Base-by-base conservation (phyloP, 495 filamentous ascomycete species). In the Gamarada debralockiae region DNA sequence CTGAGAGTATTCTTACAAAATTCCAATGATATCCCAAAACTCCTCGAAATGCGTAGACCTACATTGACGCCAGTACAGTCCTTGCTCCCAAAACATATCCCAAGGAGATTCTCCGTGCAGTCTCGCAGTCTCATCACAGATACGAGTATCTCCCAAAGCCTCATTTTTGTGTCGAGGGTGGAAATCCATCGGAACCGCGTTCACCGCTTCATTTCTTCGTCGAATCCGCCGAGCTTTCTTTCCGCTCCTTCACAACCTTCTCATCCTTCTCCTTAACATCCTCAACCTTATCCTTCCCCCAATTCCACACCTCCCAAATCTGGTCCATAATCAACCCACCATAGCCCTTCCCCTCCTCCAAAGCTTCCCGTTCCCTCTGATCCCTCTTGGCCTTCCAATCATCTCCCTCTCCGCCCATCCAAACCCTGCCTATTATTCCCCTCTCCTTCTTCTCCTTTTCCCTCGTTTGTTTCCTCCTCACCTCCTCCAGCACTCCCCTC, bases 281-380 rank as follows among this genome's bases (percentile, higher is more conserved):
- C 34, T 57, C 56, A 17, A n/a, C 23, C 44, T 60, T 57, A 0
- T 55, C 25, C 17, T 70, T 67, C 14, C 65, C 74, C 75, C 76
- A 77, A 65, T 75, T 83, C 81, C 79, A 89, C 37, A 91, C 92
- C 68, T 96, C 89, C 75, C 77, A 83, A 37, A 95, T 79, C 77
- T 92, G 86, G 58, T 91, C 87, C 68, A 79, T 76, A 56, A 96
- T 96, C 69, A 96, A 70, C 60, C 81, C 84, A 14, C 80, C 81
- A 75, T 92, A 91, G 22, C 89, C 87, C 67, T 82, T 86, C 17
- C 91, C 31, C 31, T 48, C 24, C 48, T 25, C 27, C 45, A 44
- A 38, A 15, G 21, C 29, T 15, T 53, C 24, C 40, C 15, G 15
- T 21, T 48, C 48, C 37, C 23, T 49, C 27, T 56, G 67, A 73